These are phyloP conservation scores for Auricularia sp. DNA, from an alignment of 768 basidiomycete species.

Conservation along the genomic window DNA sequence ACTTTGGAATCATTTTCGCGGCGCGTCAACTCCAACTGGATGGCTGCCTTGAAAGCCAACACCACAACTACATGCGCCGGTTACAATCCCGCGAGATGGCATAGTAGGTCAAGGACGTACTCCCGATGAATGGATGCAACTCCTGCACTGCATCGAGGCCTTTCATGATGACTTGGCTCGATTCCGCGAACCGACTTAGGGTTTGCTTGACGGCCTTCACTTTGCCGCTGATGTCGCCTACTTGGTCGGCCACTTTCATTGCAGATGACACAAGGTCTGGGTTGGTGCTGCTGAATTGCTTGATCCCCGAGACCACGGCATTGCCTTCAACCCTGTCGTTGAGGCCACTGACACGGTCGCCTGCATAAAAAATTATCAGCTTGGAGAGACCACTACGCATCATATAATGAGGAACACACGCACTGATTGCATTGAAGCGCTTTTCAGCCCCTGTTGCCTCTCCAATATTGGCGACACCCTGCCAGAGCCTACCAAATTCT, in stretches of 20 bases:
- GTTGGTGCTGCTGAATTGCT: background rate
- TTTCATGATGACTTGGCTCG: background rate
- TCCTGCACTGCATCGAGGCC: constrained; percentile 3
- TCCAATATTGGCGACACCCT: background rate
- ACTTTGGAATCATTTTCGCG: constrained; percentile 3
- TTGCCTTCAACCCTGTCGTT: background rate
- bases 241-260: background rate
- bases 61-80: constrained; percentile 1
- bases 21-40: constrained; percentile 2
- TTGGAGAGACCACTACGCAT: background rate
- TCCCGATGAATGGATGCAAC: constrained; percentile 6
- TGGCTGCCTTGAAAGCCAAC: constrained; percentile 4
- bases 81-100: no score
- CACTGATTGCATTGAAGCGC: background rate
- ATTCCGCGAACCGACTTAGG: background rate
- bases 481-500: background rate
- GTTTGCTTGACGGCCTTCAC: background rate
- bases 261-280: background rate
- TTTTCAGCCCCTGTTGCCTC: background rate
- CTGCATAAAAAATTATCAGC: background rate
- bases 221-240: background rate
- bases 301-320: background rate
- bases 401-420: background rate
- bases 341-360: background rate
- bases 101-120: background rate